phyloP scores from a whole-genome alignment of 2,329 filamentous ascomycete genomes.

The Helminthosporium solani region DNA sequence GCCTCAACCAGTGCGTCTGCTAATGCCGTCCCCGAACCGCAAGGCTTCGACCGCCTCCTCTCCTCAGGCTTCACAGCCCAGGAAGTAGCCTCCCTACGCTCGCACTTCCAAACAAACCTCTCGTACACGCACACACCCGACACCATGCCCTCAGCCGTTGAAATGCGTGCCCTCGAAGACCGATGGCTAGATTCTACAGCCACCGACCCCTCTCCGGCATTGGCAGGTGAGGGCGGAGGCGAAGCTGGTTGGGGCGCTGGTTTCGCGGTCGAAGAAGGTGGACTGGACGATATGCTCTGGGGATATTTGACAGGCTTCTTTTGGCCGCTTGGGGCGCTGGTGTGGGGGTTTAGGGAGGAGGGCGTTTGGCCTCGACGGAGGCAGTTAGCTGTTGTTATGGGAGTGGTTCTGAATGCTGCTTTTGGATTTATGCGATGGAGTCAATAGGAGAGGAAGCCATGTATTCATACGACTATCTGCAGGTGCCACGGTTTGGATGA shows the following conservation, averaged over 20 bases:
- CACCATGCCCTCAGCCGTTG: slow-evolving; percentile 77
- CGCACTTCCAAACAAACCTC: slow-evolving; percentile 87
- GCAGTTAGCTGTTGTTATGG: slow-evolving; percentile 82
- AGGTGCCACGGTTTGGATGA: background rate
- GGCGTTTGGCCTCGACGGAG: slow-evolving; percentile 83
- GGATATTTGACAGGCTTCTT: slow-evolving; percentile 92
- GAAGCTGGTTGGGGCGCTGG: slow-evolving; percentile 52
- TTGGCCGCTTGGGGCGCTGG: slow-evolving; percentile 83
- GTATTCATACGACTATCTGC: background rate
- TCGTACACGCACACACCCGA: slow-evolving; percentile 81
- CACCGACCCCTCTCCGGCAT: slow-evolving; percentile 40
- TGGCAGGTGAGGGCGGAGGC: slow-evolving; percentile 29
- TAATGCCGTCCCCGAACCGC: slow-evolving; percentile 44
- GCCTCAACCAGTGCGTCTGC: slow-evolving; percentile 48
- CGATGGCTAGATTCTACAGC: slow-evolving; percentile 77
- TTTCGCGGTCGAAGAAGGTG: slow-evolving; percentile 57
- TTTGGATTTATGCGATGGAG: slow-evolving; percentile 70
- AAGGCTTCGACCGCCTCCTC: slow-evolving; percentile 86
- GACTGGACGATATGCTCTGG: slow-evolving; percentile 82
- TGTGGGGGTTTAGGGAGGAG: slow-evolving; percentile 83
- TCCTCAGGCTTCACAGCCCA: slow-evolving; percentile 76
- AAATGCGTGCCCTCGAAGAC: slow-evolving; percentile 79
- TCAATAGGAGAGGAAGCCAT: slow-evolving; percentile 26
- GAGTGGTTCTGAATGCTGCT: slow-evolving; percentile 74
- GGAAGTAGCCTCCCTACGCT: slow-evolving; percentile 80